A percentile compares a stretch with the other conserved stretches of the same genome.
phyloP scores from a whole-genome alignment of 768 basidiomycete genomes.

The Tylopilus vinaceipallidus region DNA sequence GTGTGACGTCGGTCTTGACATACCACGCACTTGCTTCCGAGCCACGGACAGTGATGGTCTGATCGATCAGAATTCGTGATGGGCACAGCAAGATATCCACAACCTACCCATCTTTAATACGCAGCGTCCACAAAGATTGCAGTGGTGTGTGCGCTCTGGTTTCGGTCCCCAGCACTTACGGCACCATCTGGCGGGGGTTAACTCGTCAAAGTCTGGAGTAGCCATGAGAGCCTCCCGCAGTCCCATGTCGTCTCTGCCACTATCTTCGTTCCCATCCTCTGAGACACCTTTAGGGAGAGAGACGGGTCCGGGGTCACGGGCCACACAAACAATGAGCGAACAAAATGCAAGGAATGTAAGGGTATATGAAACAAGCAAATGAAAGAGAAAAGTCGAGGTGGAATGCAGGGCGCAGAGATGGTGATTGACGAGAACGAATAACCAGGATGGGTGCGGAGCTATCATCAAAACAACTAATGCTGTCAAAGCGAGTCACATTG shows the following conservation, averaged over 20 bases:
- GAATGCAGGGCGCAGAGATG: slow-evolving; percentile 55
- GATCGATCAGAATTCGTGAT: slow-evolving; percentile 10
- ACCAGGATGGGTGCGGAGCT: slow-evolving; percentile 71
- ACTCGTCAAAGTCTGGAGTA: slow-evolving; percentile 45
- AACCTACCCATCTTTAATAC: slow-evolving; percentile 80
- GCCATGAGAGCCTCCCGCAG: slow-evolving; percentile 62
- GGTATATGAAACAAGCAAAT: slow-evolving; percentile 59
- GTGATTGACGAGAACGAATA: slow-evolving; percentile 65
- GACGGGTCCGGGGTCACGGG: slow-evolving; percentile 73
- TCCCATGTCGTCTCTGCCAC: slow-evolving; percentile 42
- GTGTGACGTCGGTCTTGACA: slow-evolving; percentile 21
- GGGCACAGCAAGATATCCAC: not conserved
- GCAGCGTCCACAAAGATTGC: slow-evolving; percentile 69
- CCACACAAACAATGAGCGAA: slow-evolving; percentile 70
- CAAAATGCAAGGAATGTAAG: slow-evolving; percentile 69
- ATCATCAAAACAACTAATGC: slow-evolving; percentile 57
- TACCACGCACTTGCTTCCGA: slow-evolving; percentile 75
- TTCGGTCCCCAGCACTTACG: slow-evolving; percentile 76
- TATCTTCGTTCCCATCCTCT: slow-evolving; percentile 29
- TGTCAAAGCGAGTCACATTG: slow-evolving; percentile 20
- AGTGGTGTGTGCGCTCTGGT: slow-evolving; percentile 81
- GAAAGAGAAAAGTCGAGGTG: slow-evolving; percentile 45
- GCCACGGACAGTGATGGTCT: slow-evolving; percentile 91
- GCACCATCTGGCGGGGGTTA: slow-evolving; percentile 68
- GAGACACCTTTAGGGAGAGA: slow-evolving; percentile 19